Conservation (phyloP, 345 rosid species). For the Hevea brasiliensis region DNA sequence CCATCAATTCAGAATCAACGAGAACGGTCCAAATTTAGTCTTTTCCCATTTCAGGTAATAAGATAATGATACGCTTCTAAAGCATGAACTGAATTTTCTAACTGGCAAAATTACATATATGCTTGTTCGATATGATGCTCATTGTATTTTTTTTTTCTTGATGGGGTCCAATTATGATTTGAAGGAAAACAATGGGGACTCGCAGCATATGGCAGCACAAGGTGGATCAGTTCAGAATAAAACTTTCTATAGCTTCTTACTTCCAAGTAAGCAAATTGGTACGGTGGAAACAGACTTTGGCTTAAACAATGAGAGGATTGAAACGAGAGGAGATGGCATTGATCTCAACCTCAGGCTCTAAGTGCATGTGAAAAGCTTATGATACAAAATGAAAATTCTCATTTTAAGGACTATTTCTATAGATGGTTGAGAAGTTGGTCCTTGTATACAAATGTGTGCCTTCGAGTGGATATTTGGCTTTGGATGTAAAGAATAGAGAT, state of each 20-base stretch:
- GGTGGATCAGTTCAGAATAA: conserved; percentile 20
- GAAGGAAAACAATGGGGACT: conserved; percentile 39
- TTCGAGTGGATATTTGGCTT: not conserved
- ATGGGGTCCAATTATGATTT: conserved; percentile 8
- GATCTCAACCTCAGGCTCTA: conserved; percentile 63
- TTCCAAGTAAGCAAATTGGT: conserved; percentile 29
- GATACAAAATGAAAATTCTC: not conserved
- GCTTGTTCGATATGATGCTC: not conserved
- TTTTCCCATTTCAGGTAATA: conserved; percentile 27
- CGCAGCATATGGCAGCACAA: conserved; percentile 5
- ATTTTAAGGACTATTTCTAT: not conserved
- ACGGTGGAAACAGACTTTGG: conserved; percentile 34
- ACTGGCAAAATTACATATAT: not conserved
- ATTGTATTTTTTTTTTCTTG: not conserved
- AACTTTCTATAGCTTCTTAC: conserved; percentile 47
- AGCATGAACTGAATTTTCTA: not conserved
- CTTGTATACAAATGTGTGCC: not conserved
- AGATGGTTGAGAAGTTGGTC: not conserved
- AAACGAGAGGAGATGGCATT: conserved; percentile 40
- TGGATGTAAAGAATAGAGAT: not conserved
- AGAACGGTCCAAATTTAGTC: conserved; percentile 20
- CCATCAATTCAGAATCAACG: conserved; percentile 24
- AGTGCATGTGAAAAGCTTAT: not conserved
- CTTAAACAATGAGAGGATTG: conserved; percentile 36
- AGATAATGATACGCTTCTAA: not conserved